Conservation (phyloP, 2,329 filamentous ascomycete genomes). For the Cladobotryum mycophilum region DNA sequence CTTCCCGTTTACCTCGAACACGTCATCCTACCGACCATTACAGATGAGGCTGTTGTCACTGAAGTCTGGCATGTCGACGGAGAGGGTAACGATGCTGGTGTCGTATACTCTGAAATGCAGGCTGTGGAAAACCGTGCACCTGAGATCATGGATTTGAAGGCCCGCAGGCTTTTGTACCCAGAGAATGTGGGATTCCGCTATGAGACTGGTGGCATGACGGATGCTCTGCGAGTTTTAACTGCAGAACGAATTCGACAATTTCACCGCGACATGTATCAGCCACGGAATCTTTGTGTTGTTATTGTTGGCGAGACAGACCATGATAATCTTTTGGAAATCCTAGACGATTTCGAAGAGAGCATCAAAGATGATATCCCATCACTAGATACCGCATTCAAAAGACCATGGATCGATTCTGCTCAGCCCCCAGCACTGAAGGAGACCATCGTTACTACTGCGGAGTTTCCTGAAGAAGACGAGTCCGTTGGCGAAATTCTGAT, state of each 20-base stretch:
- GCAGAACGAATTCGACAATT: slow-evolving; percentile 90
- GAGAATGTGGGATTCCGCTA: slow-evolving; percentile 89
- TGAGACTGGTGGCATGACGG: slow-evolving; percentile 97
- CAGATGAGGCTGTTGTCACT: slow-evolving; percentile 86
- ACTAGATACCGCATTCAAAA: slow-evolving; percentile 66
- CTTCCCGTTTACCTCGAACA: slow-evolving; percentile 94
- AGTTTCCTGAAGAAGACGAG: slow-evolving; percentile 96
- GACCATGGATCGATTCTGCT: slow-evolving; percentile 87
- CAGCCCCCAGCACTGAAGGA: slow-evolving; percentile 66
- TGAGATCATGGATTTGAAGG: slow-evolving; percentile 82
- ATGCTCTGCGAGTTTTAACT: slow-evolving; percentile 77
- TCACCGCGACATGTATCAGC: slow-evolving; percentile 95
- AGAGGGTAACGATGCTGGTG: slow-evolving; percentile 87
- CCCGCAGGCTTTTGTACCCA: slow-evolving; percentile 76
- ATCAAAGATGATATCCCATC: slow-evolving; percentile 78
- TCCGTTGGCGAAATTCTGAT: slow-evolving; percentile 83
- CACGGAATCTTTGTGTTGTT: slow-evolving; percentile 85
- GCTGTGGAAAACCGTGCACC: slow-evolving; percentile 77
- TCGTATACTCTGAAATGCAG: slow-evolving; percentile 99
- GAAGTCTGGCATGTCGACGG: slow-evolving; percentile 96
- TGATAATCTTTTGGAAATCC: slow-evolving; percentile 66
- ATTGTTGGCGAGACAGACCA: slow-evolving; percentile 92
- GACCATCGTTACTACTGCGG: slow-evolving; percentile 69
- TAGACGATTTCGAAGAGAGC: slow-evolving; percentile 83
- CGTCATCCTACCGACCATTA: slow-evolving; percentile 82